A percentile compares a stretch with the other conserved stretches of the same genome.
Conservation (phyloP, 139 green algal species). For the Ostreobium quekettii region DNA sequence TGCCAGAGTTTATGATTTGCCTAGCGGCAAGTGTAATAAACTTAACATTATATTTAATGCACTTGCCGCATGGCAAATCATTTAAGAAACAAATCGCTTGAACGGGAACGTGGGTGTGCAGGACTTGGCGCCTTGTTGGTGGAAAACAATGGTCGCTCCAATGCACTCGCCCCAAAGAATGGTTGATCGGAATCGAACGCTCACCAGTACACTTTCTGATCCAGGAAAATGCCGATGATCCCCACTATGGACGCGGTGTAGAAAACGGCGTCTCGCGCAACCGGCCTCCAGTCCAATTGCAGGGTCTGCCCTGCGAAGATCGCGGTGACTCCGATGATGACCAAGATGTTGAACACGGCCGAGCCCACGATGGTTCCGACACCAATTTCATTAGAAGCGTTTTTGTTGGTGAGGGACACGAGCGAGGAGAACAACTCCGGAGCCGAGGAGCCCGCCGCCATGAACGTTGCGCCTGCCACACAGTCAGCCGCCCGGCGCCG, state of each 20-base stretch:
- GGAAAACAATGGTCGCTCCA: too few relatives aligned
- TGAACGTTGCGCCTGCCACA: slow-evolving; percentile 34
- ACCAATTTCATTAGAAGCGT: slow-evolving; percentile 28
- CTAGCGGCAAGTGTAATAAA: too few relatives aligned
- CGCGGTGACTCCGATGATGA: slow-evolving; percentile 33
- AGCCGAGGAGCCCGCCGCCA: slow-evolving; percentile 34
- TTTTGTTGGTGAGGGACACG: slow-evolving; percentile 24
- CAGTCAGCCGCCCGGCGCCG: too few relatives aligned
- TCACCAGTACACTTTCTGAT: slow-evolving; percentile 30
- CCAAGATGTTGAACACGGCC: slow-evolving; percentile 39
- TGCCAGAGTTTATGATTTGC: too few relatives aligned
- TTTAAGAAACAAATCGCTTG: too few relatives aligned
- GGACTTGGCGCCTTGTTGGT: too few relatives aligned
- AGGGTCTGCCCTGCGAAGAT: slow-evolving; percentile 26
- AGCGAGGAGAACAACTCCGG: slow-evolving; percentile 35
- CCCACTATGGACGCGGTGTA: slow-evolving; percentile 24
- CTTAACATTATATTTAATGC: too few relatives aligned
- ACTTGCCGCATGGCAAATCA: too few relatives aligned
- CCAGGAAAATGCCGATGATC: slow-evolving; percentile 25
- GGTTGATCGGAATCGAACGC: slow-evolving; percentile 13
- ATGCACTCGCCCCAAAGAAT: too few relatives aligned
- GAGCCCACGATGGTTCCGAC: slow-evolving; percentile 35
- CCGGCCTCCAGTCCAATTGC: slow-evolving; percentile 29
- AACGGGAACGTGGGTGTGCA: too few relatives aligned
- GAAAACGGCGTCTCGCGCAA: slow-evolving; percentile 31